These are phyloP conservation scores for Arabidopsis lyrata DNA, from an alignment of 441 rosid species.

Conservation along the genomic window DNA sequence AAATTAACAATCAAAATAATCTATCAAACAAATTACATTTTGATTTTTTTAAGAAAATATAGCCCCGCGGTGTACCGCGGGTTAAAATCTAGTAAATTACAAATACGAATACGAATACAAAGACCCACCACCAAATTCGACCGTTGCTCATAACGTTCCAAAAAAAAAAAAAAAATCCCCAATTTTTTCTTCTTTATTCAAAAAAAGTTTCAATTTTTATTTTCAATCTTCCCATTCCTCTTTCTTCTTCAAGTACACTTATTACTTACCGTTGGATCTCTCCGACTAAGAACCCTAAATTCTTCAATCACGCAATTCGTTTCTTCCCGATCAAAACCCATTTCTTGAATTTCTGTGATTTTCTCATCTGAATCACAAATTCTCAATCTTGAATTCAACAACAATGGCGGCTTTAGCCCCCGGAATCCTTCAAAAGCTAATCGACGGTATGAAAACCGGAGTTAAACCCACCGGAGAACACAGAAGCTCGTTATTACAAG, in stretches of 20 bases:
- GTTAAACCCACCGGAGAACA: conserved; percentile 85
- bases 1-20: too few species aligned
- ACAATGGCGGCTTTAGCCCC: conserved; percentile 84
- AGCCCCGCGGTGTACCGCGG: too few species aligned
- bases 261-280: conserved; percentile 38
- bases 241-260: conserved; percentile 2
- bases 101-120: neutral
- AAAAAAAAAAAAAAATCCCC: conserved; percentile 2
- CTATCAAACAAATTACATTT: too few species aligned
- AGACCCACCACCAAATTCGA: conserved; percentile 43
- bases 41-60: too few species aligned
- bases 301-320: neutral
- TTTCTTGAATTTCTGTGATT: conserved; percentile 18
- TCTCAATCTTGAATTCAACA: neutral
- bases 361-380: neutral
- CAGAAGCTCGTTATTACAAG: conserved; percentile 83
- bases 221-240: neutral
- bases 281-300: conserved; percentile 26
- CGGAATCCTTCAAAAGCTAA: conserved; percentile 77
- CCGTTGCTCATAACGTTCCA: conserved; percentile 44
- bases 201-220: neutral
- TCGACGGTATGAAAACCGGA: conserved; percentile 84
- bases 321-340: conserved; percentile 24
- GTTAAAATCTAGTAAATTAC: too few species aligned
- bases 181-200: neutral